Percentiles rank a stretch among this genome's conserved stretches.
Evolutionary conservation across 495 filamentous ascomycete genomes (phyloP).

Genomic region (Aspergillus steynii): DNA sequence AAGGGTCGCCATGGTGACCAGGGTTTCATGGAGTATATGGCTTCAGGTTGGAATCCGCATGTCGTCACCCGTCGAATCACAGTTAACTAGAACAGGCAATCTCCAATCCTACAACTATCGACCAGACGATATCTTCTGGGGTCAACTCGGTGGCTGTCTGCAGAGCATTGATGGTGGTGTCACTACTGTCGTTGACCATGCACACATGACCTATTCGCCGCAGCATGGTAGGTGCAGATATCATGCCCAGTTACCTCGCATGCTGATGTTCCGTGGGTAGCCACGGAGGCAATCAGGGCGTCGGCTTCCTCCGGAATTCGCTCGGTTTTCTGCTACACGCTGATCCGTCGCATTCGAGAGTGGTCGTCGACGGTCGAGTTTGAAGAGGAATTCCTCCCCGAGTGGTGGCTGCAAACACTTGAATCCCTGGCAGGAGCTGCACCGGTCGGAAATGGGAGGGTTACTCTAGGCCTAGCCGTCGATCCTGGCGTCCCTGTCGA

Average conservation of each 20-base stretch:
- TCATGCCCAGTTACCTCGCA: too few relatives aligned
- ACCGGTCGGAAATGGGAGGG: slow-evolving; percentile 40
- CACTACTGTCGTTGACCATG: slow-evolving; percentile 60
- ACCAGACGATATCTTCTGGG: slow-evolving; percentile 53
- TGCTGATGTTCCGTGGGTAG: slow-evolving; percentile 14
- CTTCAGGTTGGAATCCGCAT: slow-evolving; percentile 20
- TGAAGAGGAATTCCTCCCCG: slow-evolving; percentile 31
- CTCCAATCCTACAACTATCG: slow-evolving; percentile 36
- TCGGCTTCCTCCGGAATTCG: slow-evolving; percentile 48
- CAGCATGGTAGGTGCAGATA: slow-evolving; percentile 32
- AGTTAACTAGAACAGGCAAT: slow-evolving; percentile 22
- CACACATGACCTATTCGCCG: slow-evolving; percentile 47
- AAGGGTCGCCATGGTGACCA: slow-evolving; percentile 42
- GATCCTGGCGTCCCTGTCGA: slow-evolving; percentile 41
- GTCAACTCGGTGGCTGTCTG: slow-evolving; percentile 52
- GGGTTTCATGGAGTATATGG: slow-evolving; percentile 42
- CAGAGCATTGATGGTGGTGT: slow-evolving; percentile 56
- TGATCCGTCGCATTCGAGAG: slow-evolving; percentile 29
- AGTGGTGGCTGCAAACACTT: slow-evolving; percentile 42
- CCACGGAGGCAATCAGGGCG: slow-evolving; percentile 38
- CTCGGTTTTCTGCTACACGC: slow-evolving; percentile 48
- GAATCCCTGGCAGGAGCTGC: slow-evolving; percentile 28
- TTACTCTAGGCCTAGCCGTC: slow-evolving; percentile 43
- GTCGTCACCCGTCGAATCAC: too few relatives aligned
- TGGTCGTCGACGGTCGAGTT: slow-evolving; percentile 38